Evolutionary conservation across 805 yeast species (phyloP), one percentile per base, ranked within the genome.

Genomic region (Schwanniomyces sp.): DNA sequence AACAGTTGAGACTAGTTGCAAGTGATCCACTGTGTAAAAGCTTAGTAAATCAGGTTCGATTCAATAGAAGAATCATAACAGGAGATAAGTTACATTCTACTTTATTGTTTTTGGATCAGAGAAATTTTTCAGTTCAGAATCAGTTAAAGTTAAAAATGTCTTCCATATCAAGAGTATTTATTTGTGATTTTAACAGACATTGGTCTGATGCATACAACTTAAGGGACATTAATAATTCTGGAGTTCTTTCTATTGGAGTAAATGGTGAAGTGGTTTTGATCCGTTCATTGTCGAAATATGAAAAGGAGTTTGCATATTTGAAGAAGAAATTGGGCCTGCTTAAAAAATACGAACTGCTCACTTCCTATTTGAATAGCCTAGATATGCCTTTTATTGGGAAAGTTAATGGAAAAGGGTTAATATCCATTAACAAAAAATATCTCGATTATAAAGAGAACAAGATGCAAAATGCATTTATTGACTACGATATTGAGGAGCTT

Each of bases 321-420:
- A 45, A 52, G 4, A 21, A 52, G 10, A 49, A 49, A 1, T 39
- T 66, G 40, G 50, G 52, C 18, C 25, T 25, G 5, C 45, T 40
- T 14, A 40, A 32, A 11, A 29, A 32, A 12, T 18, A 36, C 4
- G 42, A 47, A 4, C 56, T 54, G 48, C 21, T 63, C 2, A 46
- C 40, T 5, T 51, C 54, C 2, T 48, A 55, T 16, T 26, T 56
- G 8, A 61, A 63, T 9, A 59, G 59, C 26, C 54, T 66, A 34
- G 61, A 58, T 26, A 53, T 67, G 17, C 75, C 76, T 6, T 73
- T 72, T 47, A 28, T 45, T 2, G 64, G 64, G 28, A 72, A 70
- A 40, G 59, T 70, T 10, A 64, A 71, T 11, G 78, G 78, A 2
- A 73, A 71, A 42, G 76, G 78, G 1, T 53, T 73, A 14, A 64